Evolutionary conservation across 2,329 filamentous ascomycete genomes (phyloP), one percentile per base, ranked within the genome.

Genomic region (Penicillium corylophilum): DNA sequence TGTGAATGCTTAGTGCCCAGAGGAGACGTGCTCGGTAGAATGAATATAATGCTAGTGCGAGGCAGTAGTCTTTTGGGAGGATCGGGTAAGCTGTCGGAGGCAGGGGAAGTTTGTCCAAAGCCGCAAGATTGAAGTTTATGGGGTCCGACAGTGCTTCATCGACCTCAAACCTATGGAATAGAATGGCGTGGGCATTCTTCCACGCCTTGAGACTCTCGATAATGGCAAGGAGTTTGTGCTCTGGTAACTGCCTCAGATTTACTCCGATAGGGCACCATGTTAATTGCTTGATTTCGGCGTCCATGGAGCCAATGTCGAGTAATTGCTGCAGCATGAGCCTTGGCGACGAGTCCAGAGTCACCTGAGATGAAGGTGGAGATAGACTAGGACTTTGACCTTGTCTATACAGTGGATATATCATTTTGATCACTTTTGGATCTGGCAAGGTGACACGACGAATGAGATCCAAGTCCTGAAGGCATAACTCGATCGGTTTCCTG

Each of bases 381-480:
- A 16, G 2, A 8, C 36, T 22, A 39, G 36, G 36, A 13, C 18
- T 39, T 22, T 39, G 18, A 4, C 12, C n/a, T 39, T 16, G 36
- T 39, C 36, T 23, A 39, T 39, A 39, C 23, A 39, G 36, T 18
- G 36, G 36, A 16, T 16, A 47, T 9, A 29, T 51, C 15, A 44
- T 38, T 39, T 38, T 18, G 15, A 54, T 24, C 23, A 44, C 22
- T 7, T 44, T 54, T 5, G 48, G 52, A 20, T 54, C 40, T 8
- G 59, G 59, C 16, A 57, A 42, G 10, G 45, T 40, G 10, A 61
- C 48, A 35, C 50, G 50, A 33, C 54, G 53, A 29, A 57, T 43
- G 15, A 54, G 38, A n/a, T 48, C 54, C 41, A 61, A 44, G 33
- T 61, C 55, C 12, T 47, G 50, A 5, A 54, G 44, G 24, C 36